phyloP scores from a whole-genome alignment of 2,329 filamentous ascomycete genomes.

The Arthrobotrys conoides region DNA sequence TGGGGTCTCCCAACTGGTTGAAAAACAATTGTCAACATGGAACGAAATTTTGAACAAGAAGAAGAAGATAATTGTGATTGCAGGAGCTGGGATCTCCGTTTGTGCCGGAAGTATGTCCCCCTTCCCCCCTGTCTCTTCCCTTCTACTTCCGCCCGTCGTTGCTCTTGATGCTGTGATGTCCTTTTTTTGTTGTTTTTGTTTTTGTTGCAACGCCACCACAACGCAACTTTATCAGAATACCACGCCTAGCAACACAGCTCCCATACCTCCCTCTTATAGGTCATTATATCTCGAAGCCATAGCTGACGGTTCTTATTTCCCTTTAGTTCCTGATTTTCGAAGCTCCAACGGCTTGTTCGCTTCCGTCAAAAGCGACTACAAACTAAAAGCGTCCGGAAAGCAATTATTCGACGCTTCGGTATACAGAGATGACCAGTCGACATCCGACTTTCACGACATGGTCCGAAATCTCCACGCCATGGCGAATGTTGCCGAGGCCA shows the following conservation, averaged over 20 bases:
- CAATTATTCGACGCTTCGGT: constrained; percentile 97
- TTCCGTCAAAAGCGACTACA: constrained; percentile 86
- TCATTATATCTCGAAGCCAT: neutral
- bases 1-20: constrained; percentile 70
- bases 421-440: constrained; percentile 91
- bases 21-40: constrained; percentile 77
- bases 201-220: constrained; percentile 43
- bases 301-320: constrained; percentile 40
- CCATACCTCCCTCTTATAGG: neutral
- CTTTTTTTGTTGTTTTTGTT: constrained; percentile 54
- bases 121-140: constrained; percentile 48
- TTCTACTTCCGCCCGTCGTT: constrained; percentile 49
- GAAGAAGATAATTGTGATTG: constrained; percentile 96
- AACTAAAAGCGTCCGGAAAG: constrained; percentile 92
- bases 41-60: constrained; percentile 84
- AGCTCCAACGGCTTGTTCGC: constrained; percentile 91
- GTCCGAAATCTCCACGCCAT: constrained; percentile 87
- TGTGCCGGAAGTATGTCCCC: constrained; percentile 83
- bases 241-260: constrained; percentile 47
- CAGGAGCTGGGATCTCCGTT: constrained; percentile 95
- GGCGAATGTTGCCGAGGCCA: constrained; percentile 83
- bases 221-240: constrained; percentile 35
- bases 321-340: constrained; percentile 91
- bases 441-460: constrained; percentile 95
- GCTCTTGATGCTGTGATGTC: constrained; percentile 32